Percentiles rank a stretch among this genome's conserved stretches.
phyloP scores from a whole-genome alignment of 1,284 basidiomycete genomes.

The Athelia sp. region DNA sequence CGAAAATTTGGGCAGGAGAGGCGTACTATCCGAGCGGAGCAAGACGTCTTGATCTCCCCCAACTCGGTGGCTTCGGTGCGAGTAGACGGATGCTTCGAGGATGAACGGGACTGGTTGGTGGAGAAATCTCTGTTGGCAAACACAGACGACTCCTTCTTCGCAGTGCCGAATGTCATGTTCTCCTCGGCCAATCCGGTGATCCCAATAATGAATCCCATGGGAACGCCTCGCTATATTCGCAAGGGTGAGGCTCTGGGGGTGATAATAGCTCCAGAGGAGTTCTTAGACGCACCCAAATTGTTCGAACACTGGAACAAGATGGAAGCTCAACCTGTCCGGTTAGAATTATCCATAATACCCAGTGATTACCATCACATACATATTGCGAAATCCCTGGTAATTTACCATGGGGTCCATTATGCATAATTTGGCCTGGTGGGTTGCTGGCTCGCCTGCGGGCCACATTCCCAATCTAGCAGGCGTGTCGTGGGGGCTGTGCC shows the following conservation, averaged over 20 bases:
- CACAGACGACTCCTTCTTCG: not conserved
- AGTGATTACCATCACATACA: no score
- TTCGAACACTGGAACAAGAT: not conserved
- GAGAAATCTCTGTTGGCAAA: not conserved
- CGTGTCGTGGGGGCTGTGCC: no score
- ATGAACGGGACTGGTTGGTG: not conserved
- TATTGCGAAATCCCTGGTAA: no score
- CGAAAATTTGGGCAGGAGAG: not conserved
- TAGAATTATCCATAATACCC: no score
- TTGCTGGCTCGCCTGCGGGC: no score
- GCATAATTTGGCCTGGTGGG: no score
- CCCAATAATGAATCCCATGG: not conserved
- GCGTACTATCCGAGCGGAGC: not conserved
- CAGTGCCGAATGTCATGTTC: not conserved
- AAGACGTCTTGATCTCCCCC: not conserved
- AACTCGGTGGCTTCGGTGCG: not conserved
- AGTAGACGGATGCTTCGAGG: not conserved
- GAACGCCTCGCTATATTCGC: not conserved
- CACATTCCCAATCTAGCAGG: no score
- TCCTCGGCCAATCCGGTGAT: slow-evolving; percentile 22
- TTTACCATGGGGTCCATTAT: no score
- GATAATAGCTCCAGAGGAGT: not conserved
- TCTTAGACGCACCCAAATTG: not conserved
- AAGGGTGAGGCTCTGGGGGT: not conserved
- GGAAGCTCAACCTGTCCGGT: no score